Conservation (phyloP, 306 rosid species). For the Inga leiocalycina region DNA sequence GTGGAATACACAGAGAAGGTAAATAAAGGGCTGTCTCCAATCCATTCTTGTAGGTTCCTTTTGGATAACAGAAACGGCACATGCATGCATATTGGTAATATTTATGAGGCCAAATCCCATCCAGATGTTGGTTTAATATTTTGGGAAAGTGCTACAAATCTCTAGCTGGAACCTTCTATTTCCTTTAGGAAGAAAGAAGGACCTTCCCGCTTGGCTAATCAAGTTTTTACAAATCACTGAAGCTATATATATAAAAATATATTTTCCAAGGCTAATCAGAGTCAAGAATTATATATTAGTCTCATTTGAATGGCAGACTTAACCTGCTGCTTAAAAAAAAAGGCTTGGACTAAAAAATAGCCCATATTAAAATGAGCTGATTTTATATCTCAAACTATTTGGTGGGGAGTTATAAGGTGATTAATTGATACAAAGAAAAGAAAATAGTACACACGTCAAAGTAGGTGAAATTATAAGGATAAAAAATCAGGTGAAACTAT, state of each 20-base stretch:
- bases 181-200: not conserved
- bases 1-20: not conserved
- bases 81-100: not conserved
- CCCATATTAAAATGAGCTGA: not conserved
- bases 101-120: not conserved
- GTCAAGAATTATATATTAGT: not conserved
- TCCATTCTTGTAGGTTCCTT: slow-evolving; percentile 22
- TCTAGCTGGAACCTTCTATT: not conserved
- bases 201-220: not conserved
- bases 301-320: not conserved
- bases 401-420: not conserved
- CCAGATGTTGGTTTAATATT: not conserved
- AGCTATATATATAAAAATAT: no score
- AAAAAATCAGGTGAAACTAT: no score
- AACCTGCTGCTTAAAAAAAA: no score
- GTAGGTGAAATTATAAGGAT: no score
- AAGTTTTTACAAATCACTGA: not conserved
- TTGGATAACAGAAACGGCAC: slow-evolving; percentile 35
- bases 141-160: not conserved
- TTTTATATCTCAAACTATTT: not conserved
- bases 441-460: no score
- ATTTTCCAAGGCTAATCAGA: not conserved
- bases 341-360: not conserved
- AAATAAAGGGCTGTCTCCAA: slow-evolving; percentile 5
- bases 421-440: no score